Conservation (phyloP, 805 yeast genomes). For the Pichia paraexigua region DNA sequence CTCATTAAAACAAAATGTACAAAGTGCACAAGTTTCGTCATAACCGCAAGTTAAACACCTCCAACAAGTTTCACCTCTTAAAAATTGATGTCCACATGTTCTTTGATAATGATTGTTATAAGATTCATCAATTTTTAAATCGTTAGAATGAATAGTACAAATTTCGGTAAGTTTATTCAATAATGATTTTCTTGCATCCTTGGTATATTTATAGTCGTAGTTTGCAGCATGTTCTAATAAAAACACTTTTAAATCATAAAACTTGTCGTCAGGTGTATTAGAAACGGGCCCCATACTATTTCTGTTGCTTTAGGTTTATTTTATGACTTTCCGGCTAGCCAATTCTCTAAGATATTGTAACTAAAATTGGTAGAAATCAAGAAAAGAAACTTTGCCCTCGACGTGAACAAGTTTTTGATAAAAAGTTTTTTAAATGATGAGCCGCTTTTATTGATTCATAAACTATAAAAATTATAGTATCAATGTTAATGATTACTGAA, state of each 20-base stretch:
- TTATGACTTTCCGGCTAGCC: not conserved
- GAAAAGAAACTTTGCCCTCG: not conserved
- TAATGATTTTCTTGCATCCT: conserved; percentile 2
- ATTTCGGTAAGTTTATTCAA: conserved; percentile 1
- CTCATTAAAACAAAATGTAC: conserved; percentile 66
- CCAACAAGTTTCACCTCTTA: conserved; percentile 75
- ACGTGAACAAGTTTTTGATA: not conserved
- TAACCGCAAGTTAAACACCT: conserved; percentile 68
- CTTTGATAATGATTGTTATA: conserved; percentile 45
- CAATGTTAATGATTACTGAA: no score
- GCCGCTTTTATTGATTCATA: not conserved
- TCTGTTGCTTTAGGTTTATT: not conserved
- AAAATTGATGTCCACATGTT: conserved; percentile 67
- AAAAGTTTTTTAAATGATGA: not conserved
- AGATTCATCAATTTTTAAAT: conserved; percentile 18
- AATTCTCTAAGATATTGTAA: not conserved
- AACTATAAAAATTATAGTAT: no score
- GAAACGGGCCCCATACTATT: not conserved
- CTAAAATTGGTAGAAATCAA: not conserved
- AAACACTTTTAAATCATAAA: not conserved
- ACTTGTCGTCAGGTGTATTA: not conserved
- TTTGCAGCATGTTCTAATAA: conserved; percentile 5
- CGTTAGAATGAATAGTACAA: not conserved
- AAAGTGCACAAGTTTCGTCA: conserved; percentile 80
- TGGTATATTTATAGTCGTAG: conserved; percentile 9